Evolutionary conservation across 2,329 filamentous ascomycete species (phyloP).

Genomic region (Fusarium buxicola): DNA sequence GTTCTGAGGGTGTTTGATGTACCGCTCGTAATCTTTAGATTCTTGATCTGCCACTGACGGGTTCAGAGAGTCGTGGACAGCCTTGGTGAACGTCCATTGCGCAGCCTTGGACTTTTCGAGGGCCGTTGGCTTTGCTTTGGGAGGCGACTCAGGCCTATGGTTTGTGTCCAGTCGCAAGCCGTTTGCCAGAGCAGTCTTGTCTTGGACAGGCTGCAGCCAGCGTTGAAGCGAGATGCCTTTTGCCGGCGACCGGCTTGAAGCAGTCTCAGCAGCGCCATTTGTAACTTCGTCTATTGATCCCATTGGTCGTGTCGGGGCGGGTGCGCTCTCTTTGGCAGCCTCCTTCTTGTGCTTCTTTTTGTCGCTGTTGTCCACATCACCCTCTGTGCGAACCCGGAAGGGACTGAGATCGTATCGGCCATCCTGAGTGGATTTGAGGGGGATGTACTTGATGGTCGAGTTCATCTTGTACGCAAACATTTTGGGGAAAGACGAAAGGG

Average conservation of each 20-base stretch:
- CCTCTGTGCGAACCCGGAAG: constrained; percentile 80
- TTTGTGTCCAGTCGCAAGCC: constrained; percentile 28
- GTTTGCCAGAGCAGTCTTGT: constrained; percentile 46
- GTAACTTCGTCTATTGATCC: constrained; percentile 42
- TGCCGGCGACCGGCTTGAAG: constrained; percentile 53
- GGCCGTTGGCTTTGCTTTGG: constrained; percentile 65
- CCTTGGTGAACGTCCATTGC: constrained; percentile 89
- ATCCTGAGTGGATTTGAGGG: constrained; percentile 77
- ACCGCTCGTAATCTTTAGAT: constrained; percentile 86
- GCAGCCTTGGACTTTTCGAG: constrained; percentile 84
- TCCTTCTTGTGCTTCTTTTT: constrained; percentile 75
- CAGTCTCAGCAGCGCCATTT: constrained; percentile 55
- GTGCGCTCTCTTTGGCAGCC: constrained; percentile 75
- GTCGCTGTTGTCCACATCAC: constrained; percentile 67
- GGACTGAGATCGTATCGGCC: constrained; percentile 87
- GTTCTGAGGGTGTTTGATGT: constrained; percentile 89
- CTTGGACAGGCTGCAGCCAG: constrained; percentile 67
- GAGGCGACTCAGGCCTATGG: constrained; percentile 34
- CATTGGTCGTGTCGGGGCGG: constrained; percentile 48
- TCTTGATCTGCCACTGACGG: constrained; percentile 83
- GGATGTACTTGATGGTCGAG: constrained; percentile 85
- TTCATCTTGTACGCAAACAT: constrained; percentile 95
- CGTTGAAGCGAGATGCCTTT: constrained; percentile 68
- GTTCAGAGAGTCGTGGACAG: constrained; percentile 86
- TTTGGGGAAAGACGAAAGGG: constrained; percentile 89